Evolutionary conservation across 768 basidiomycete genomes (phyloP), one percentile per base, ranked within the genome.

Genomic region (Mycena amicta): DNA sequence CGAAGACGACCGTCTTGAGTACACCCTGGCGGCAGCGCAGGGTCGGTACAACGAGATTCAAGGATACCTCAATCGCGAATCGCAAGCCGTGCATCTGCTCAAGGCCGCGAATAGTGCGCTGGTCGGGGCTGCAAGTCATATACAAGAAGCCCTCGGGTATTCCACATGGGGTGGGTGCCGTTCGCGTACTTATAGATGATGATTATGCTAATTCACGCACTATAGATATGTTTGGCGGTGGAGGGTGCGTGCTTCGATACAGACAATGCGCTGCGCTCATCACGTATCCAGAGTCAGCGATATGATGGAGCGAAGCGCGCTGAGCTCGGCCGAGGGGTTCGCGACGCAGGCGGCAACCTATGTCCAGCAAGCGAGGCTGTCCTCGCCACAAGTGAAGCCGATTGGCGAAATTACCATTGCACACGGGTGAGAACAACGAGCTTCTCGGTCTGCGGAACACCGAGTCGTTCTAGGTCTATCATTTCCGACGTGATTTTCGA

Each of bases 1-100:
- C 29, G 78, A 79, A 58, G 79, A 80, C 45, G 79, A 80, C 59
- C 68, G 65, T 23, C 68, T 80, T n/a, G 77, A 80, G 62, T 70
- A 76, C 45, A 67, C 75, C 37, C 63, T 79, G 18, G 62, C 68
- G 18, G 66, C 64, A 26, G 74, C 74, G 0, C 70, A 75, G 28
- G 64, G 52, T 25, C 60, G 65, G 11, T 71, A 79, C 59, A 72
- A 76, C 39, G 61, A 74, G 56, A 66, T 76, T 18, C 78, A 79
- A 55, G 65, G 61, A 22, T 60, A 58, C 4, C 56, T 80, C 5
- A 77, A 77, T 45, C 58, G 65, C n/a, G 77, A 80, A 66, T 76
- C 73, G 41, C 74, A 74, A 31, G 78, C 75, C 5, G 69, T 74
- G 11, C 74, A 75, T 53, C 57, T 80, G 5, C 67, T 81, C 20